These are phyloP conservation scores for Aurantiochytrium sp. DNA, from an alignment of 108 stramenopile genomes.

Conservation along the genomic window DNA sequence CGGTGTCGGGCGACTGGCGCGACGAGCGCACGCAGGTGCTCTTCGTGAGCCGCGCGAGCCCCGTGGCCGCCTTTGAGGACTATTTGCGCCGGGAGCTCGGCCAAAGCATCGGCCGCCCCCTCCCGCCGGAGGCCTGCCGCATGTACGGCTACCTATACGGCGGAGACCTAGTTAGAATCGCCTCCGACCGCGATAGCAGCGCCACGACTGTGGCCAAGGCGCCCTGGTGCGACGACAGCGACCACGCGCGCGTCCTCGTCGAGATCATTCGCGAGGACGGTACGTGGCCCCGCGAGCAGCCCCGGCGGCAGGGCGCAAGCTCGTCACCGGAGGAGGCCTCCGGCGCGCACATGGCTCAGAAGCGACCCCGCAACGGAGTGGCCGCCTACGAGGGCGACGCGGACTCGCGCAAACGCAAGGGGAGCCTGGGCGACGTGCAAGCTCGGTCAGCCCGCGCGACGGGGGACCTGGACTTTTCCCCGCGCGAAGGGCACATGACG, in stretches of 20 bases:
- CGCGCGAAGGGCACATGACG: background rate
- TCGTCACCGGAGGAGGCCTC: background rate
- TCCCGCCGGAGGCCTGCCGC: background rate
- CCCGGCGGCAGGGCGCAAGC: background rate
- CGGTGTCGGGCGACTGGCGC: background rate
- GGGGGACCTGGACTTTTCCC: background rate
- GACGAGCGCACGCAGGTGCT: background rate
- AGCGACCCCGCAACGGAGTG: background rate
- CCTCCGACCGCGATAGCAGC: background rate
- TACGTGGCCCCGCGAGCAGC: background rate
- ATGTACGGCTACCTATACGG: background rate
- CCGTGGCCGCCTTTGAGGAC: background rate
- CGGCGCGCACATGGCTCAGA: background rate
- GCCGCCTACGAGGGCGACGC: background rate
- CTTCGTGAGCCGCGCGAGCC: background rate
- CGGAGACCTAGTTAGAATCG: background rate
- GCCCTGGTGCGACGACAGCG: background rate
- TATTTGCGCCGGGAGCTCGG: background rate
- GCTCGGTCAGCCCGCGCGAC: background rate
- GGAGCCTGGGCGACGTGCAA: background rate
- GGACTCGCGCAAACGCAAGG: background rate
- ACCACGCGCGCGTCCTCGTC: background rate
- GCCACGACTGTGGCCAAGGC: background rate
- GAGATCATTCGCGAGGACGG: background rate
- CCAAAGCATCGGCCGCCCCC: background rate